A percentile compares a stretch with the other conserved stretches of the same genome.
phyloP scores from a whole-genome alignment of 1,139 yeast species.

The Suhomyces bokatorum region DNA sequence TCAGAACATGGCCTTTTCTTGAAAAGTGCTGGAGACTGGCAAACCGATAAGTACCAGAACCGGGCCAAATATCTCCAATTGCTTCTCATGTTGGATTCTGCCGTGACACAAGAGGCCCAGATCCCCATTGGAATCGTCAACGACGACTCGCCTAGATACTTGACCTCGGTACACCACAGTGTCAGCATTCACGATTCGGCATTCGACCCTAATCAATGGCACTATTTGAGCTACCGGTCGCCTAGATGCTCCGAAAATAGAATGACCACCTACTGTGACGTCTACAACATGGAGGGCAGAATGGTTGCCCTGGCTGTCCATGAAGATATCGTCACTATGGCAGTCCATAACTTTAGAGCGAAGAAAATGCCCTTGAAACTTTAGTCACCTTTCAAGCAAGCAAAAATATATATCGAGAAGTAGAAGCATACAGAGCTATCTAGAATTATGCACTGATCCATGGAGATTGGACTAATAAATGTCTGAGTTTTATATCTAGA shows the following conservation, averaged over 20 bases:
- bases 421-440: too few relatives aligned
- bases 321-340: neutral
- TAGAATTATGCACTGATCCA: too few relatives aligned
- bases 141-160: neutral
- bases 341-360: neutral
- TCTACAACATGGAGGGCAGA: neutral
- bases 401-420: too few relatives aligned
- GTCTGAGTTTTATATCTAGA: too few relatives aligned
- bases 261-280: neutral
- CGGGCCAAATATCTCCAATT: neutral
- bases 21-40: too few relatives aligned
- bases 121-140: neutral
- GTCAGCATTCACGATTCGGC: neutral
- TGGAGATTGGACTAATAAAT: too few relatives aligned
- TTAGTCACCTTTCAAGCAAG: too few relatives aligned
- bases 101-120: neutral
- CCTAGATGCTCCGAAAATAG: neutral
- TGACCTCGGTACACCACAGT: neutral
- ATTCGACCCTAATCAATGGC: conserved; percentile 1
- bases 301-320: neutral
- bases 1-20: too few relatives aligned
- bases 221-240: neutral
- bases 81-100: neutral
- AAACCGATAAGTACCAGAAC: neutral
- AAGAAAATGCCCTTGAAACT: too few relatives aligned